A percentile compares a stretch with the other conserved stretches of the same genome.
These are phyloP conservation scores for Eucalyptus viminalis DNA, from an alignment of 345 rosid genomes.

Conservation along the genomic window DNA sequence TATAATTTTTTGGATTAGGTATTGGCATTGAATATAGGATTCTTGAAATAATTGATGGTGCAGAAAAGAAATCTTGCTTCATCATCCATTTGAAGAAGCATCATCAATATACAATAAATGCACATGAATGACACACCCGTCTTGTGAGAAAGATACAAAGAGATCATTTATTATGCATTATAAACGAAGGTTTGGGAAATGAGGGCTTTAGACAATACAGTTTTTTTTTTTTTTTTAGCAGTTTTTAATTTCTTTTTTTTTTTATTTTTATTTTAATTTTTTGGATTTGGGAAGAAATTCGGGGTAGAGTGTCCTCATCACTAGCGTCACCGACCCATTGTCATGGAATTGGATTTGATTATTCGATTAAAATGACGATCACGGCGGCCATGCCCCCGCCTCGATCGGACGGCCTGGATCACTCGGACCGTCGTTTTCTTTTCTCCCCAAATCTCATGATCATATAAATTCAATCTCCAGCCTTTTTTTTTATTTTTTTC, in stretches of 20 bases:
- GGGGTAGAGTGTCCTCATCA: neutral
- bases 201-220: neutral
- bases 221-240: no score
- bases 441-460: neutral
- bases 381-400: neutral
- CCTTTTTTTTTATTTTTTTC: neutral
- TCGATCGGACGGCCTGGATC: neutral
- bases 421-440: neutral
- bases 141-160: neutral
- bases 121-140: neutral
- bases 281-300: neutral
- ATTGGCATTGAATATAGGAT: neutral
- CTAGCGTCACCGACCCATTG: neutral
- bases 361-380: neutral
- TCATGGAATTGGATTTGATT: neutral
- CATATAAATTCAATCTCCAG: neutral
- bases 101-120: neutral
- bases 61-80: neutral
- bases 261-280: rapidly evolving
- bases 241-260: neutral
- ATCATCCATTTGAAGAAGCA: neutral
- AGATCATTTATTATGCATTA: neutral
- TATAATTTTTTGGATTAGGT: neutral
- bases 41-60: neutral
- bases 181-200: neutral